Conservation (phyloP, 2,329 filamentous ascomycete species). For the Diaporthe vaccinii region DNA sequence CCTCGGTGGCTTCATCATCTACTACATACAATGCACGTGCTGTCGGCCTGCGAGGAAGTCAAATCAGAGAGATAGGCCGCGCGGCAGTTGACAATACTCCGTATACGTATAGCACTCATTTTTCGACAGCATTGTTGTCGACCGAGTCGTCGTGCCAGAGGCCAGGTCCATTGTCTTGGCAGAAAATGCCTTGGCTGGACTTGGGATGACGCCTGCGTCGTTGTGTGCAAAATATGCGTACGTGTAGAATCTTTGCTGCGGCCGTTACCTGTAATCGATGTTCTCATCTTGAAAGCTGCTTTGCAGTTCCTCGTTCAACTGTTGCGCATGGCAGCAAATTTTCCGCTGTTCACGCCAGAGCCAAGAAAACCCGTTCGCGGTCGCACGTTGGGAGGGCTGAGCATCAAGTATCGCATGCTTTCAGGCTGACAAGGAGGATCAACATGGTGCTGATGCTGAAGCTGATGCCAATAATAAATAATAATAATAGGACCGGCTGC, state of each 20-base stretch:
- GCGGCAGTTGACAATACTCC: too few relatives aligned
- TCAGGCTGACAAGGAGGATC: not conserved
- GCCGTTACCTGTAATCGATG: not conserved
- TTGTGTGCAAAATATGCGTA: not conserved
- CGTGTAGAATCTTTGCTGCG: not conserved
- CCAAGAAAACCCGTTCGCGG: not conserved
- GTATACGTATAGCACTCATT: not conserved
- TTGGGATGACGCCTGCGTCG: not conserved
- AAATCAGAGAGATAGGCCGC: not conserved
- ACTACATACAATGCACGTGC: not conserved
- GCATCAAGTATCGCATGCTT: not conserved
- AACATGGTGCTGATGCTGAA: not conserved
- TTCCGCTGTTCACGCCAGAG: not conserved
- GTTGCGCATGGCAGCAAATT: not conserved
- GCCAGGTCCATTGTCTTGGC: not conserved
- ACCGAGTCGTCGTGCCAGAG: slow-evolving; percentile 6
- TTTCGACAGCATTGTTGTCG: not conserved
- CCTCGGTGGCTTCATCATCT: not conserved
- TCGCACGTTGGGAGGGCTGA: not conserved
- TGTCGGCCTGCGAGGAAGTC: not conserved
- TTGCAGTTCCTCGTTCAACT: not conserved
- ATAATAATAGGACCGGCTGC: not conserved
- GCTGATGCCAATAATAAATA: not conserved
- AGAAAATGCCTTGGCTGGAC: slow-evolving; percentile 15
- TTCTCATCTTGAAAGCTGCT: not conserved